Base-by-base conservation (phyloP, 2,329 filamentous ascomycete species). In the Colletotrichum tanaceti region DNA sequence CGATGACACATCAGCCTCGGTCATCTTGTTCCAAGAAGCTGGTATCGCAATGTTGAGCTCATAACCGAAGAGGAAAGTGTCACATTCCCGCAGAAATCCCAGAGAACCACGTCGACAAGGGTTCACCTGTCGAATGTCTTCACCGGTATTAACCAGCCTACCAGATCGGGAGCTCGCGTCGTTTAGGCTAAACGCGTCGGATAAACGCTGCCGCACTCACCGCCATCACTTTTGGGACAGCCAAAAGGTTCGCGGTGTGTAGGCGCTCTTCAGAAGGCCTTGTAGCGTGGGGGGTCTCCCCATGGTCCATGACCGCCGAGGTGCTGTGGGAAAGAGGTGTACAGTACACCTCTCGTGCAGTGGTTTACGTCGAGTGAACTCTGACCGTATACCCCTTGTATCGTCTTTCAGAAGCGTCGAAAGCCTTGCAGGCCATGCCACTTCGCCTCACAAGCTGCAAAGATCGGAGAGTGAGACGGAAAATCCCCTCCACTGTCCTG, bases 121-220 rank as follows among this genome's bases (percentile, higher is more conserved):
- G 16, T 22, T 32, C 18, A 10, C 41, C n/a, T 28, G 60, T 47
- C 55, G 32, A 20, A 44, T 39, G 28, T 57, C 61, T 59, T 65
- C 62, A 55, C 55, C 55, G 57, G 50, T 60, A n/a, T n/a, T n/a
- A 55, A 18, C 13, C 1, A 9, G 28, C 7, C 9, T 53, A 24
- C 62, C 50, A 38, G 18, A 46, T 65, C 20, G 38, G 55, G 65
- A 52, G 13, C 20, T 32, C 43, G 41, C 65, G 47, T 43, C 16
- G 16, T 61, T 65, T 58, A 68, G 65, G 55, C 65, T 68, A 58
- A 68, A 68, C 10, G 38, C 55, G 22, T 16, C 62, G 65, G 49
- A 57, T 50, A 68, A 63, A 39, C 43, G 43, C 28, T 38, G 54
- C 55, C 50, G 18, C 39, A 39, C 35, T 68, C 55, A 61, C 43